These are phyloP conservation scores for Eucalyptus polybractea DNA, from an alignment of 345 rosid genomes.

Conservation along the genomic window DNA sequence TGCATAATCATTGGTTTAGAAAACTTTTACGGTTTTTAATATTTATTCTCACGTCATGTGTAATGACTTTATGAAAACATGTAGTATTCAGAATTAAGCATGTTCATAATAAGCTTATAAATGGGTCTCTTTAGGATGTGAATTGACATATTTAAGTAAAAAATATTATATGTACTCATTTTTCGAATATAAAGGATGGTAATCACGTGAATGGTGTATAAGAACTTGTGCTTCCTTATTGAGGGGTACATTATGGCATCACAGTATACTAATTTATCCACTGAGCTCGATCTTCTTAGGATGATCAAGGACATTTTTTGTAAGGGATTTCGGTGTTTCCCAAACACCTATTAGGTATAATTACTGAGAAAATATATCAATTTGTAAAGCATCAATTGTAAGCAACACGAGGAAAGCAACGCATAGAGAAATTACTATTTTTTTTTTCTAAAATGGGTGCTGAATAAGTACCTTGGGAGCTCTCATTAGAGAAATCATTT, in stretches of 20 bases:
- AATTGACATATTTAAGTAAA: not conserved
- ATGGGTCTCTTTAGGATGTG: not conserved
- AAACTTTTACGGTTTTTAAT: not conserved
- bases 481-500: not conserved
- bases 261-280: too few relatives aligned
- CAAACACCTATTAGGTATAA: rapidly evolving
- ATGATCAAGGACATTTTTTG: not conserved
- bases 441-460: not conserved
- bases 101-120: too few relatives aligned
- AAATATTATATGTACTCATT: not conserved
- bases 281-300: not conserved
- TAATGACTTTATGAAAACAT: not conserved
- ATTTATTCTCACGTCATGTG: rapidly evolving
- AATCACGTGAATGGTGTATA: not conserved
- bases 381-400: rapidly evolving
- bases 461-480: not conserved
- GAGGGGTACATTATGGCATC: not conserved
- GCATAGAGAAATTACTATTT: not conserved
- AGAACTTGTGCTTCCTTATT: not conserved
- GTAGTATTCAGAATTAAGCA: not conserved
- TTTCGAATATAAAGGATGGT: not conserved
- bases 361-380: not conserved
- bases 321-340: not conserved
- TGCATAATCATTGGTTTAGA: not conserved
- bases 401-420: not conserved